A percentile compares a stretch with the other conserved stretches of the same genome.
These are phyloP conservation scores for Clausena lansium DNA, from an alignment of 345 rosid species.

Conservation along the genomic window DNA sequence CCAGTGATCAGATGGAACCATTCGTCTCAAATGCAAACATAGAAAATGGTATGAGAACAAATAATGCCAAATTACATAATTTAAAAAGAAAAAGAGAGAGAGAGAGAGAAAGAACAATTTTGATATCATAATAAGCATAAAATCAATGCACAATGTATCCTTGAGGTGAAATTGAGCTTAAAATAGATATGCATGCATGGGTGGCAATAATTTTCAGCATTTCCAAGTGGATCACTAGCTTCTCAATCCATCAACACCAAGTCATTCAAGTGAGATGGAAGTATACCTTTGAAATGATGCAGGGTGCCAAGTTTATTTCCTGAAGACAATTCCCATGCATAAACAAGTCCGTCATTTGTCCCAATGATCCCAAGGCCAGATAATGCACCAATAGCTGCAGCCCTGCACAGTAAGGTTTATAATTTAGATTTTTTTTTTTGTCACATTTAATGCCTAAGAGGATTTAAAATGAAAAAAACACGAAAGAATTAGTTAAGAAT, in stretches of 20 bases:
- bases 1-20: neutral
- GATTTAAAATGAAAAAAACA: constrained; percentile 1
- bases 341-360: constrained; percentile 67
- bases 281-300: constrained; percentile 73
- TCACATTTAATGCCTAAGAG: neutral
- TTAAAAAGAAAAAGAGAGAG: neutral
- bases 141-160: neutral
- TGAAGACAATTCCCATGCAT: constrained; percentile 65
- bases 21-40: neutral
- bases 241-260: constrained; percentile 3
- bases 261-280: neutral
- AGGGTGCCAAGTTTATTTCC: constrained; percentile 61
- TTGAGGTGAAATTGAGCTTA: neutral
- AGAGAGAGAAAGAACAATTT: neutral
- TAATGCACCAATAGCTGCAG: constrained; percentile 43
- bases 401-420: constrained; percentile 44
- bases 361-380: constrained; percentile 70
- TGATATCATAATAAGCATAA: neutral
- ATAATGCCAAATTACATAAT: neutral
- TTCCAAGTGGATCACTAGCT: neutral
- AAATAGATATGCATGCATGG: neutral
- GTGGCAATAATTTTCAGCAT: neutral
- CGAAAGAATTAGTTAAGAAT: constrained; percentile 1
- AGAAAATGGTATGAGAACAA: neutral
- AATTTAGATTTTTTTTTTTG: neutral